Evolutionary conservation across 331 rosid genomes (phyloP).

Genomic region (Pyracantha coccinea): DNA sequence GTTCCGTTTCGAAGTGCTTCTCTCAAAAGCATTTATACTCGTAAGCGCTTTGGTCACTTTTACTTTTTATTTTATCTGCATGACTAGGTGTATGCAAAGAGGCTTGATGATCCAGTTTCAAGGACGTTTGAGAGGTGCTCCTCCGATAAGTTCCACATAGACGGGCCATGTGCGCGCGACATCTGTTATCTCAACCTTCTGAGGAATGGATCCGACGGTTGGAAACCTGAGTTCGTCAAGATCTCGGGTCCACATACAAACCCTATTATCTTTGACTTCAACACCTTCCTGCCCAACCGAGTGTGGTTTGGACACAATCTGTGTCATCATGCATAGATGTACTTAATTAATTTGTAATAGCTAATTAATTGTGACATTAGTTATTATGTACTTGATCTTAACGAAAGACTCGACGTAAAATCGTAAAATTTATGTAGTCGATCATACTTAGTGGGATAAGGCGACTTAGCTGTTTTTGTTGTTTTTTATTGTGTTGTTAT

Average conservation of each 20-base stretch:
- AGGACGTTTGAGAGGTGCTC: slow-evolving; percentile 54
- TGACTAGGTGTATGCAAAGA: slow-evolving; percentile 53
- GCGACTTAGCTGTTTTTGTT: too few species aligned
- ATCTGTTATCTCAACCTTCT: slow-evolving; percentile 50
- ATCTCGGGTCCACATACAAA: slow-evolving; percentile 34
- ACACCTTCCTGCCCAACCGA: slow-evolving; percentile 36
- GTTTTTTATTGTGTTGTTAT: too few species aligned
- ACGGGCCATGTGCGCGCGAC: slow-evolving; percentile 56
- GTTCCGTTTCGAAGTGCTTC: background rate
- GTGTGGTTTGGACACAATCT: slow-evolving; percentile 64
- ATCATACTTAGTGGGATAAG: too few species aligned
- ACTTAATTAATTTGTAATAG: too few species aligned
- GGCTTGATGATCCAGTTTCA: slow-evolving; percentile 42
- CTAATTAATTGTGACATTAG: too few species aligned
- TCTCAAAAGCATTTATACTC: background rate
- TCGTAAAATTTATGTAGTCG: too few species aligned
- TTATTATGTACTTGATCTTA: too few species aligned
- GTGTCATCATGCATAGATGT: slow-evolving; percentile 17
- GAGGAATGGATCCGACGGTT: slow-evolving; percentile 45
- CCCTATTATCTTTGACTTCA: slow-evolving; percentile 40
- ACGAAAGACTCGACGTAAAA: too few species aligned
- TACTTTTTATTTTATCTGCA: too few species aligned
- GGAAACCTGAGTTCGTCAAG: slow-evolving; percentile 59
- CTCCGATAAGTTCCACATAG: slow-evolving; percentile 45
- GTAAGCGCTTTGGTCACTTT: background rate